Base-by-base conservation (phyloP, 345 rosid genomes). In the Euphorbia peplus region DNA sequence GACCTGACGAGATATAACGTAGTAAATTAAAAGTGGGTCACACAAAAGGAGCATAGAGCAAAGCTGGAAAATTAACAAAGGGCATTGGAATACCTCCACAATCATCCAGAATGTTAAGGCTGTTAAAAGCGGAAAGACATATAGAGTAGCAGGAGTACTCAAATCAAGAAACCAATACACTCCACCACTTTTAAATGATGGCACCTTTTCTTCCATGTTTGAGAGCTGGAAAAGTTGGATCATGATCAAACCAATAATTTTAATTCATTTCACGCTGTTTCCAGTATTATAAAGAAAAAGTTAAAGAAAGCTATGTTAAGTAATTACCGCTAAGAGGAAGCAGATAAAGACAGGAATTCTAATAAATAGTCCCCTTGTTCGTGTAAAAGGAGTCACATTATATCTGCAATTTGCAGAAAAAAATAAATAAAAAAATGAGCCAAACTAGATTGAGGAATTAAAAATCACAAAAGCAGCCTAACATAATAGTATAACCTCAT, bases 121-220 rank as follows among this genome's bases (percentile, higher is more conserved):
- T 21, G 96, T 83, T 76, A 91, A 75, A 70, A 86, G 50, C 15
- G 97, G 99, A 22, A 91, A 66, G 62, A 91, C 13, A 67, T 83
- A 91, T 46, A 91, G 79, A 80, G 68, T 81, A 82, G 91, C 97
- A 0, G 91, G 89, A 39, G 82, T 79, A 7, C 89, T 73, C 74
- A 93, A 90, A 81, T 93, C 93, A 19, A 77, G 71, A 64, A 95
- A 91, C 99, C 93, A 91, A 68, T 64, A 81, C 5, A 90, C 89
- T 63, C 99, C 99, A 22, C 99, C 95, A 13, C 15, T 77, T 76
- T 91, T 83, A 73, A 93, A 91, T 5, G 99, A 91, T 12, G 90
- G 88, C 61, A 91, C 86, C 70, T 95, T 95, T 76, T 91, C 96
- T 21, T 82, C 93, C 99, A 91, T 95, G 66, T 85, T 89, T 37